Percentiles rank a stretch among this genome's conserved stretches.
phyloP scores from a whole-genome alignment of 2,329 filamentous ascomycete species.

The Exophiala calicioides region DNA sequence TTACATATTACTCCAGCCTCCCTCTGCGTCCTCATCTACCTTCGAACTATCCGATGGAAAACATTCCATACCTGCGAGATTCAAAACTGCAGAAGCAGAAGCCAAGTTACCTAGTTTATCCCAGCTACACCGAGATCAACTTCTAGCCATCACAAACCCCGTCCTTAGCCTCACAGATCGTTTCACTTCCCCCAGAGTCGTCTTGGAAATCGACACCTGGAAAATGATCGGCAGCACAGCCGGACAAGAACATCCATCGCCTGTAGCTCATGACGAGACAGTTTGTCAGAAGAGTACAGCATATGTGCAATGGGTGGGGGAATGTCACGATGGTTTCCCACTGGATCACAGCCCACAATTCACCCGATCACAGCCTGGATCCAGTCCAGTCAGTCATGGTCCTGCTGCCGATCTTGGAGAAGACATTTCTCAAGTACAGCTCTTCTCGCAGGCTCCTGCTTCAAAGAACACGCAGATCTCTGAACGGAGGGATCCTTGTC shows the following conservation, averaged over 20 bases:
- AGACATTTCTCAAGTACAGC: constrained; percentile 6
- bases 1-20: neutral
- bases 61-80: constrained; percentile 11
- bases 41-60: constrained; percentile 13
- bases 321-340: neutral
- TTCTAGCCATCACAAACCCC: constrained; percentile 1
- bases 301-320: neutral
- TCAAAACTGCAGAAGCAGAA: constrained; percentile 1
- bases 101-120: neutral
- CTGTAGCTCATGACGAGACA: constrained; percentile 1
- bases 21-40: neutral
- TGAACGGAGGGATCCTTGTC: no score
- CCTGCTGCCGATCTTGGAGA: constrained; percentile 4
- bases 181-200: constrained; percentile 7
- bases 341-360: constrained; percentile 10
- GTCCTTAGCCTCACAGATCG: constrained; percentile 4
- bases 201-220: neutral
- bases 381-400: neutral
- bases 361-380: constrained; percentile 13
- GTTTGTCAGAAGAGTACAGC: constrained; percentile 8
- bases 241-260: neutral
- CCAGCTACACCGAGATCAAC: neutral
- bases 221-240: neutral
- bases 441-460: constrained; percentile 7
- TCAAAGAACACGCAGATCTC: no score